Base-by-base conservation (phyloP, 441 rosid genomes). In the Gossypium gossypioides region DNA sequence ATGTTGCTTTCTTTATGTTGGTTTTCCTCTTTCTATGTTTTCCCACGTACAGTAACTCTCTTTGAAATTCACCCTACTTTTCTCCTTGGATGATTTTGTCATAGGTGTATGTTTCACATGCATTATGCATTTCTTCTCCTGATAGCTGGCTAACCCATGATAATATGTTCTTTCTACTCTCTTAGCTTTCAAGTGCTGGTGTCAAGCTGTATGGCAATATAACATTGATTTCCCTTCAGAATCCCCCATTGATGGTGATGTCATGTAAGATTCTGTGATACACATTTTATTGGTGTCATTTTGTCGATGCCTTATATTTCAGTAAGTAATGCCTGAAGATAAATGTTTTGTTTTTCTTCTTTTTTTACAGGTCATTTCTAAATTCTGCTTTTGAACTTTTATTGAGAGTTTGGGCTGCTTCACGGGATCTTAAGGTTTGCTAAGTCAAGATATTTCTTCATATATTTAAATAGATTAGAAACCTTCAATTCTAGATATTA, bases 121-220 rank as follows among this genome's bases (percentile, higher is more conserved):
- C 59, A 25, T 48, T 68, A 40, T 64, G 64, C 21, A 19, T 24
- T 68, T 74, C 13, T 37, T 71, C 48, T 50, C 18, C 58, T 52
- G 29, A 50, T 74, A 52, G 34, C 54, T 25, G 46, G 67, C 72
- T 16, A 52, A 22, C 48, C 42, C 69, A 29, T 74, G 44, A 61
- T 68, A 8, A 37, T 6, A 61, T 57, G 37, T 58, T 71, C 25
- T 37, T 72, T 73, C 77, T 64, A 15, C 64, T 61, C 79, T 61
- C 82, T 72, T 83, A 95, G 99, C 99, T 46, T 89, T 95, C 69
- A 95, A 89, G 82, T 93, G 97, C 85, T 93, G 98, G 98, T 87
- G 92, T 81, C 96, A 93, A 80, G 98, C 98, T 83, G 93, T 83
- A 50, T 84, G 86, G 89, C 93, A 86, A 63, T 92, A 80, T 75